These are phyloP conservation scores for Lactarius akahatsu DNA, from an alignment of 768 basidiomycete genomes.

Conservation along the genomic window DNA sequence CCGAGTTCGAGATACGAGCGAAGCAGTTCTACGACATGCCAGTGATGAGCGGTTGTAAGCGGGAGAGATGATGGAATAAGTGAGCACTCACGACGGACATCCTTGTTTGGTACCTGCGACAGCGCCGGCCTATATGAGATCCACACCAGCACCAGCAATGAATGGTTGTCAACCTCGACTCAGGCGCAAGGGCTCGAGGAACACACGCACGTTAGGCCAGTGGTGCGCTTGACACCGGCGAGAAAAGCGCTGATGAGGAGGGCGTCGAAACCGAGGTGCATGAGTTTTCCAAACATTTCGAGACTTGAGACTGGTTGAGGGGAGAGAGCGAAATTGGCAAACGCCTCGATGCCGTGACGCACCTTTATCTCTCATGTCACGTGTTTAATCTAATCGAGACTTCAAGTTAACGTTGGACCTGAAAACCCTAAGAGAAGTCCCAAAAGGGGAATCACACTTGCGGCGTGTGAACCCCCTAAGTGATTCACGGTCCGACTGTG, in stretches of 20 bases:
- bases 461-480: too few species aligned
- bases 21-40: conserved; percentile 54
- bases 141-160: background rate
- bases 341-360: background rate
- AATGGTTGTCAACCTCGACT: background rate
- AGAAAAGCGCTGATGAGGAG: conserved; percentile 77
- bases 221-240: conserved; percentile 80
- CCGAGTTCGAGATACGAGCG: conserved; percentile 79
- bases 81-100: conserved; percentile 69
- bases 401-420: too few species aligned
- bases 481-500: too few species aligned
- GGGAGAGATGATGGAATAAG: background rate
- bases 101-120: conserved; percentile 80
- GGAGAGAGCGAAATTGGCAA: background rate
- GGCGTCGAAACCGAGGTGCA: conserved; percentile 76
- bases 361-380: background rate
- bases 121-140: conserved; percentile 60
- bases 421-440: too few species aligned
- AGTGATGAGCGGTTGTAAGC: background rate
- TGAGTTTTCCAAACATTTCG: conserved; percentile 64
- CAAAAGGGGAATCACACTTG: too few species aligned
- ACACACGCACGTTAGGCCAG: conserved; percentile 74
- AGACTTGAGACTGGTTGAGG: background rate
- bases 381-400: background rate
- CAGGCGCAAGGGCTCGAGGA: background rate